Conservation (phyloP, 164 flowering plant genomes). For the Sedum album region DNA sequence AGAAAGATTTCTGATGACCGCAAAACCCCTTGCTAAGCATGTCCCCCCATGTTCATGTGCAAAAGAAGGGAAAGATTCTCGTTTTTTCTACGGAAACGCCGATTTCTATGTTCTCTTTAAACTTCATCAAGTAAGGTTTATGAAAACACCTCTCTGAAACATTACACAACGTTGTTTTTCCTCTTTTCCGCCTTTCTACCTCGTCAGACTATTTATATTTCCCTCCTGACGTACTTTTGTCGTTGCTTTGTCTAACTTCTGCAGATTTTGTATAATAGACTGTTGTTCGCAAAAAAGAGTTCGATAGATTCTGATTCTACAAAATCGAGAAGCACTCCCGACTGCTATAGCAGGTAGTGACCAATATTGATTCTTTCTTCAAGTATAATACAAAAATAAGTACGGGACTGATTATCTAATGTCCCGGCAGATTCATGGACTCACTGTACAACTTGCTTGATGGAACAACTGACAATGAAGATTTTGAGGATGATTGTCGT, state of each 20-base stretch:
- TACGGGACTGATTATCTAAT: not conserved
- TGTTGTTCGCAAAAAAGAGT: conserved; percentile 43
- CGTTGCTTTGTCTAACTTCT: not conserved
- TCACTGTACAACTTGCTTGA: conserved; percentile 77
- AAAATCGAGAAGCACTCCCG: conserved; percentile 30
- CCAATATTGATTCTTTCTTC: not conserved
- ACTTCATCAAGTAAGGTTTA: conserved; percentile 11
- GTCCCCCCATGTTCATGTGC: not conserved
- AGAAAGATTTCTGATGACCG: not conserved
- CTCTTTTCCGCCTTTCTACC: not conserved
- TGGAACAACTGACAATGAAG: conserved; percentile 86
- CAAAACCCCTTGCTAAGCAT: conserved; percentile 2
- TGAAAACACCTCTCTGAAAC: not conserved
- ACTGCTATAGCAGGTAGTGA: conserved; percentile 40
- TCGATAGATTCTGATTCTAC: conserved; percentile 25
- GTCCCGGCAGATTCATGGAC: conserved; percentile 58
- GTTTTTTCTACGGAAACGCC: conserved; percentile 5
- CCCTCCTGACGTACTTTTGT: not conserved
- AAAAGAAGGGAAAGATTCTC: not conserved
- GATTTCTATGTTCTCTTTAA: conserved; percentile 4
- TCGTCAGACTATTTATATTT: not conserved
- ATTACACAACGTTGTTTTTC: not conserved
- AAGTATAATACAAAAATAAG: not conserved
- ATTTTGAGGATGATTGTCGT: conserved; percentile 95
- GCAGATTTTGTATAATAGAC: conserved; percentile 41